These are phyloP conservation scores for Starmera dryadoides DNA, from an alignment of 805 yeast genomes.

Conservation along the genomic window DNA sequence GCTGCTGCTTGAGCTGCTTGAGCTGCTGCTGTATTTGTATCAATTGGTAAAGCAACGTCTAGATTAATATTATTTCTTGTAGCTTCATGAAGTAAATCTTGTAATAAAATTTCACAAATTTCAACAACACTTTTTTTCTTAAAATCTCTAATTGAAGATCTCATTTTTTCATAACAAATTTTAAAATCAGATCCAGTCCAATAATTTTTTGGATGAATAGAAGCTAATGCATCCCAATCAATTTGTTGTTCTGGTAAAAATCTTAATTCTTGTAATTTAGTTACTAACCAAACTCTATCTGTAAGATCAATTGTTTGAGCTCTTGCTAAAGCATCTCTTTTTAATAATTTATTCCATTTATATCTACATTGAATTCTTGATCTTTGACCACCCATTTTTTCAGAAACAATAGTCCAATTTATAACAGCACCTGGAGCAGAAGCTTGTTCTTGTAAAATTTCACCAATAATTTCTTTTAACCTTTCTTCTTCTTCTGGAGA, in stretches of 20 bases:
- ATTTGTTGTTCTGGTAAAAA: slow-evolving; percentile 33
- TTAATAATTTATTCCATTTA: slow-evolving; percentile 82
- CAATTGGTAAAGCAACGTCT: slow-evolving; percentile 10
- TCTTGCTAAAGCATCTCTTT: slow-evolving; percentile 43
- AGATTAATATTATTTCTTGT: slow-evolving; percentile 10
- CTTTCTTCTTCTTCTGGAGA: slow-evolving; percentile 59
- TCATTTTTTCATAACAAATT: slow-evolving; percentile 55
- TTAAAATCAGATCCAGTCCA: slow-evolving; percentile 62
- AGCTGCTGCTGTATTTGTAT: slow-evolving; percentile 1
- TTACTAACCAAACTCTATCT: slow-evolving; percentile 45
- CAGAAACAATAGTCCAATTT: slow-evolving; percentile 91
- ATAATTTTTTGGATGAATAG: slow-evolving; percentile 31
- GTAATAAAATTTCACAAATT: slow-evolving; percentile 21
- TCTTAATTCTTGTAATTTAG: slow-evolving; percentile 36
- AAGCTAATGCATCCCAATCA: slow-evolving; percentile 51
- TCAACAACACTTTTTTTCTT: slow-evolving; percentile 31
- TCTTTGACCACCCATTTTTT: slow-evolving; percentile 80
- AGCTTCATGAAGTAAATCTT: slow-evolving; percentile 14
- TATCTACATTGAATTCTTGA: slow-evolving; percentile 93
- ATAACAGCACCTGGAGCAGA: slow-evolving; percentile 34
- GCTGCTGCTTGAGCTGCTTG: neutral
- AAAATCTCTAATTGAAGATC: slow-evolving; percentile 40
- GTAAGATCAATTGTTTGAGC: slow-evolving; percentile 34
- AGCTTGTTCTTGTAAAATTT: slow-evolving; percentile 34
- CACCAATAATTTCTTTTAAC: slow-evolving; percentile 47